These are phyloP conservation scores for Mycena citricolor DNA, from an alignment of 1,284 basidiomycete genomes.

Conservation along the genomic window DNA sequence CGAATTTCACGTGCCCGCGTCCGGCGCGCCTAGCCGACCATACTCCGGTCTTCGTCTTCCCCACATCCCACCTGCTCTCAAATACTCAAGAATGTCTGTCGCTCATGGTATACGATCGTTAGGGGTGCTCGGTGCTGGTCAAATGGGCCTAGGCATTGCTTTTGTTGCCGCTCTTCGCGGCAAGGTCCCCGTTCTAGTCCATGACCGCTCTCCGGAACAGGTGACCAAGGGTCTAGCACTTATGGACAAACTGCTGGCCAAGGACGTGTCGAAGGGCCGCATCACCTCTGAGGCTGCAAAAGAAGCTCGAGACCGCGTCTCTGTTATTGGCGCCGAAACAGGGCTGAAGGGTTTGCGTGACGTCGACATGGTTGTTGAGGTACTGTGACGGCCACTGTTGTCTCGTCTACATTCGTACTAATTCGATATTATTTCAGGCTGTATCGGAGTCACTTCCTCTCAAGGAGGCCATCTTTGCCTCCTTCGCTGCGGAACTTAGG, in stretches of 20 bases:
- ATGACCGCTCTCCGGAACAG: constrained; percentile 68
- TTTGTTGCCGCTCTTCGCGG: constrained; percentile 81
- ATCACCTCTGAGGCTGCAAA: constrained; percentile 75
- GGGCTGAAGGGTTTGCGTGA: constrained; percentile 63
- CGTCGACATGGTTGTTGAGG: constrained; percentile 90
- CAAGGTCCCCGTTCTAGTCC: constrained; percentile 72
- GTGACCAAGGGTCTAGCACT: constrained; percentile 70
- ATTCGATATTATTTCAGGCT: constrained; percentile 50
- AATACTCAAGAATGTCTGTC: constrained; percentile 41
- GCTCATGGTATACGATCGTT: constrained; percentile 68
- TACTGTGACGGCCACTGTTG: constrained; percentile 37
- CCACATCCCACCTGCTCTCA: not conserved
- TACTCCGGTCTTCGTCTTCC: not conserved
- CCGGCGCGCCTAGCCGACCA: no score
- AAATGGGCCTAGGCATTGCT: constrained; percentile 89
- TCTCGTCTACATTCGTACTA: not conserved
- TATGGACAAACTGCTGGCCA: constrained; percentile 81
- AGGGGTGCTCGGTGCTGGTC: constrained; percentile 79
- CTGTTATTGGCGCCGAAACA: constrained; percentile 43
- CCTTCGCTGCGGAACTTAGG: constrained; percentile 67
- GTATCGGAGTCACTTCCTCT: constrained; percentile 84
- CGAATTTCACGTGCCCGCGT: no score
- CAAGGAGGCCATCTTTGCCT: constrained; percentile 79
- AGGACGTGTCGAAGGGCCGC: constrained; percentile 85
- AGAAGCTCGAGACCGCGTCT: constrained; percentile 68